A percentile compares a stretch with the other conserved stretches of the same genome.
Evolutionary conservation across 192 early-diverging fungal genomes (phyloP).

Genomic region (Dissophora ornata): DNA sequence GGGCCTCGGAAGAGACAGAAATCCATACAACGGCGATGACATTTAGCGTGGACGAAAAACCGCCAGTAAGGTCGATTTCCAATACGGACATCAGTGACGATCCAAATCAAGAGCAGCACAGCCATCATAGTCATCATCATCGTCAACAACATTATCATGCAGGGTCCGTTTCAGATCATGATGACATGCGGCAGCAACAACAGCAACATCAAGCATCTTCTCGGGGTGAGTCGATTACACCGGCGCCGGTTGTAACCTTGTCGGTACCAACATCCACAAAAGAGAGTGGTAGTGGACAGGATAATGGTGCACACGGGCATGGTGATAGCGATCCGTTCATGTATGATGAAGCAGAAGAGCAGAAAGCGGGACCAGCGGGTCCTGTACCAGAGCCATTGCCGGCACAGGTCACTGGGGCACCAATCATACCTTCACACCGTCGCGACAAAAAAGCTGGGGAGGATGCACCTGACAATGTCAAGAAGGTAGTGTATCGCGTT

Average conservation of each 20-base stretch:
- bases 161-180: neutral
- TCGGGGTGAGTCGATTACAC: neutral
- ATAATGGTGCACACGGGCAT: too few relatives aligned
- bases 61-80: neutral
- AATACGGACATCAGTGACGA: neutral
- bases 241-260: conserved; percentile 17
- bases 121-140: neutral
- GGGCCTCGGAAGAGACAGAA: neutral
- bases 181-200: neutral
- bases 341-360: neutral
- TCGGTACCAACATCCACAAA: neutral
- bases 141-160: conserved; percentile 4
- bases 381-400: conserved; percentile 24
- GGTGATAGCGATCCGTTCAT: too few relatives aligned
- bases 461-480: neutral
- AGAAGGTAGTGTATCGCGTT: conserved; percentile 15
- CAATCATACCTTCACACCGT: neutral
- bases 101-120: neutral
- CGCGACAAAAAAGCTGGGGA: neutral
- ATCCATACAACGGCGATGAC: conserved; percentile 16
- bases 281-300: neutral
- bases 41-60: conserved; percentile 14
- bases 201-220: neutral
- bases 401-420: neutral
- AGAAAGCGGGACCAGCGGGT: conserved; percentile 9